phyloP scores from a whole-genome alignment of 257 asterid species.

The Prunella vulgaris region DNA sequence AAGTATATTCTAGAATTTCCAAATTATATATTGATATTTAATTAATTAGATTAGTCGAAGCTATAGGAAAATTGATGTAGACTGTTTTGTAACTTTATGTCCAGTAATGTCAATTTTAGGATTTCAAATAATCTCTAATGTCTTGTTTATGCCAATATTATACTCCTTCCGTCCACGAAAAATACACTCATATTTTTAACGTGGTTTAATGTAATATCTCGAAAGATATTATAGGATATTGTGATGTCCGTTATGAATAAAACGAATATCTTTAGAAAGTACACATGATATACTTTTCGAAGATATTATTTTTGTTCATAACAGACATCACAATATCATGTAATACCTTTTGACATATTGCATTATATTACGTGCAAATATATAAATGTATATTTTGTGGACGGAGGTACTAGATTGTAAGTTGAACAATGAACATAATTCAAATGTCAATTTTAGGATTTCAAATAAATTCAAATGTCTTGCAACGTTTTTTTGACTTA shows the following conservation, averaged over 20 bases:
- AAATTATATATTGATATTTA: neutral
- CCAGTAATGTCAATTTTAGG: neutral
- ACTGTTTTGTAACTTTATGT: neutral
- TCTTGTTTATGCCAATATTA: neutral
- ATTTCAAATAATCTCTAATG: neutral
- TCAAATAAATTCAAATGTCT: neutral
- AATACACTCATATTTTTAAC: too few species aligned
- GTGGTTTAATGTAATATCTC: too few species aligned
- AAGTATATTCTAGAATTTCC: neutral
- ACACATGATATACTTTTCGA: too few species aligned
- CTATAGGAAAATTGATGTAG: neutral
- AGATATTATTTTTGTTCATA: too few species aligned
- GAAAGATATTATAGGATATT: too few species aligned
- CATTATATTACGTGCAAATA: too few species aligned
- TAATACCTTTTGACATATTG: too few species aligned
- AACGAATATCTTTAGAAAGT: too few species aligned
- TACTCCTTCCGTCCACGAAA: too few species aligned
- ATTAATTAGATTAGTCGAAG: neutral
- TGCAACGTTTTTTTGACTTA: neutral
- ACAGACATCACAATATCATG: too few species aligned
- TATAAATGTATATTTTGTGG: too few species aligned
- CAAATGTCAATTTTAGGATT: neutral
- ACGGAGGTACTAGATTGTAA: neutral
- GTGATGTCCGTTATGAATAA: too few species aligned
- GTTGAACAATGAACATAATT: neutral